phyloP scores from a whole-genome alignment of 257 asterid species.

The Plantago major region DNA sequence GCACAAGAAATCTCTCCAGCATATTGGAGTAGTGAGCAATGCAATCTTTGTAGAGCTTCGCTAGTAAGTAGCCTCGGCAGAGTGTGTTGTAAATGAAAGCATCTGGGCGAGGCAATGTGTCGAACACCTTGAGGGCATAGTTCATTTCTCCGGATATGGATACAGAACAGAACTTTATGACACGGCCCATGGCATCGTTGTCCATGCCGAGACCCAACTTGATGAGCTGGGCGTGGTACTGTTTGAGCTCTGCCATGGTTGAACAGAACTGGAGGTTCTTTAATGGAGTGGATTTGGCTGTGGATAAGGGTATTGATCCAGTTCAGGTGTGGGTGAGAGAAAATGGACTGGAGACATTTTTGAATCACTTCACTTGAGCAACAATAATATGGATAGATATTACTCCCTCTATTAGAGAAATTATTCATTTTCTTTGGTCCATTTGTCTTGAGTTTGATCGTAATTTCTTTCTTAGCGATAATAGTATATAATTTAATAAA shows the following conservation, averaged over 20 bases:
- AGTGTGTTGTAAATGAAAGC: constrained; percentile 57
- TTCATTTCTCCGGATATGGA: constrained; percentile 45
- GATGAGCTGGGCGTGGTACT: constrained; percentile 54
- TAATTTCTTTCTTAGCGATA: too few species aligned
- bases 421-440: too few species aligned
- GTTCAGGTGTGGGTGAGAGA: constrained; percentile 23
- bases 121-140: constrained; percentile 59
- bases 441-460: too few species aligned
- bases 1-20: constrained; percentile 41
- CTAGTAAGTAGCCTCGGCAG: constrained; percentile 45
- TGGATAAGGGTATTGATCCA: constrained; percentile 21
- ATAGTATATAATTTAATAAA: too few species aligned
- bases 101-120: constrained; percentile 57
- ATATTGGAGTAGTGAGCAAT: constrained; percentile 36
- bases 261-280: constrained; percentile 49
- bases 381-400: too few species aligned
- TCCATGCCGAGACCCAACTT: constrained; percentile 58
- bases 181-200: constrained; percentile 61
- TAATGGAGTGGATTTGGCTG: constrained; percentile 23
- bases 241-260: constrained; percentile 57
- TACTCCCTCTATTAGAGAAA: too few species aligned
- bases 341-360: constrained; percentile 35
- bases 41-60: constrained; percentile 28
- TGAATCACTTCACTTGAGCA: too few species aligned
- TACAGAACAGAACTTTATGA: constrained; percentile 49